These are phyloP conservation scores for Aspergillus novoparasiticus DNA, from an alignment of 2,329 filamentous ascomycete genomes.

Conservation along the genomic window DNA sequence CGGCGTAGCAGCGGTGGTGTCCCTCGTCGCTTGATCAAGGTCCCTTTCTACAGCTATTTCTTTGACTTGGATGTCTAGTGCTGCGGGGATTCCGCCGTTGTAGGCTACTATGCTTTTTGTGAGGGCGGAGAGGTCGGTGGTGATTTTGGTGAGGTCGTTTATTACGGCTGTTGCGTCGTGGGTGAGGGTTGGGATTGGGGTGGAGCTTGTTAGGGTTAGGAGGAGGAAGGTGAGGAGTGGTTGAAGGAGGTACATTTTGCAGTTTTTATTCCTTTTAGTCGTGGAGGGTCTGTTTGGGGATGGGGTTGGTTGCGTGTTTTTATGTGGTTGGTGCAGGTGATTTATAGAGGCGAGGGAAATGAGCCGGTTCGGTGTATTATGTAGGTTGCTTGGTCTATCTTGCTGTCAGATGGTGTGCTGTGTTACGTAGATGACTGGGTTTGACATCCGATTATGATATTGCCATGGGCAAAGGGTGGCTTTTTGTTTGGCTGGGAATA, in stretches of 20 bases:
- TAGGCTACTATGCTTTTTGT: conserved; percentile 6
- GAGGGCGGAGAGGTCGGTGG: conserved; percentile 7
- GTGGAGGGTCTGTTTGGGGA: not conserved
- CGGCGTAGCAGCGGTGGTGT: conserved; percentile 7
- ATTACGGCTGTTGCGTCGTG: conserved; percentile 13
- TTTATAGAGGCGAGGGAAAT: not conserved
- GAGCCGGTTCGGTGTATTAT: not conserved
- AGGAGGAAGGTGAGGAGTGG: not conserved
- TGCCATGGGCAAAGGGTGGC: not conserved
- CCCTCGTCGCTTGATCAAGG: conserved; percentile 8
- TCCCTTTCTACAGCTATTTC: conserved; percentile 9
- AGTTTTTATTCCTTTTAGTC: not conserved
- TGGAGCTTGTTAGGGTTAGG: conserved; percentile 3
- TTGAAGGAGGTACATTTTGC: conserved; percentile 7
- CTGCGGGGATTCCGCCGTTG: conserved; percentile 6
- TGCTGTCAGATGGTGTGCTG: not conserved
- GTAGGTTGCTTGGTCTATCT: not conserved
- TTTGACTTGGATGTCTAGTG: conserved; percentile 2
- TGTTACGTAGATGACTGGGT: not conserved
- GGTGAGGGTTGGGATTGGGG: not conserved
- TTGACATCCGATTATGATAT: not conserved
- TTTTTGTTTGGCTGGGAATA: too few relatives aligned
- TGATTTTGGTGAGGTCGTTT: conserved; percentile 12
- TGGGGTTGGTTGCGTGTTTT: not conserved
- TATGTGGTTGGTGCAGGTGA: too few relatives aligned